phyloP scores from a whole-genome alignment of 352 stramenopile genomes.

The Globisporangium middletonii region DNA sequence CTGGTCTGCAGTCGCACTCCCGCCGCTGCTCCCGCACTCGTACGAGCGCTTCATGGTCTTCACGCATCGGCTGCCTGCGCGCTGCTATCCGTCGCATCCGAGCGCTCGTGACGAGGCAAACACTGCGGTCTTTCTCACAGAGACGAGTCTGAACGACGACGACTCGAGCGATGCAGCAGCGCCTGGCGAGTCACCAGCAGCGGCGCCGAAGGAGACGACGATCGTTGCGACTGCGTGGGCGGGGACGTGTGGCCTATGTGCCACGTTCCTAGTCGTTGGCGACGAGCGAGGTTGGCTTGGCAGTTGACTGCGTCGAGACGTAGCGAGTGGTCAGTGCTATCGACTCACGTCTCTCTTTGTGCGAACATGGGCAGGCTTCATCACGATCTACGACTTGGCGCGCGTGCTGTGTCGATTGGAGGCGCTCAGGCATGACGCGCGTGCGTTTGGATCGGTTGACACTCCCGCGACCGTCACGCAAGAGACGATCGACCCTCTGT shows the following conservation, averaged over 20 bases:
- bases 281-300: conserved; percentile 29
- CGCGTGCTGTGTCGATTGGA: conserved; percentile 4
- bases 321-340: neutral
- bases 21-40: conserved; percentile 13
- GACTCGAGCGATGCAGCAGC: neutral
- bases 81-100: neutral
- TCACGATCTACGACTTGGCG: conserved; percentile 28
- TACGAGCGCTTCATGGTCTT: conserved; percentile 19
- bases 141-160: neutral
- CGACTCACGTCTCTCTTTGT: neutral
- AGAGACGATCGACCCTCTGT: no score
- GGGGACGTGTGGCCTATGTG: conserved; percentile 9
- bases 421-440: neutral
- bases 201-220: neutral
- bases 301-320: neutral
- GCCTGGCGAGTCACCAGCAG: neutral
- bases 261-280: conserved; percentile 27
- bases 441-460: neutral
- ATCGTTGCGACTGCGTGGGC: conserved; percentile 26
- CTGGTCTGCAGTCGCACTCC: conserved; percentile 30
- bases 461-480: neutral
- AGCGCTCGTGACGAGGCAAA: neutral
- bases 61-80: neutral
- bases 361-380: conserved; percentile 14
- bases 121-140: conserved; percentile 12